phyloP scores from a whole-genome alignment of 306 rosid species.

The Ochetophila trinervis region DNA sequence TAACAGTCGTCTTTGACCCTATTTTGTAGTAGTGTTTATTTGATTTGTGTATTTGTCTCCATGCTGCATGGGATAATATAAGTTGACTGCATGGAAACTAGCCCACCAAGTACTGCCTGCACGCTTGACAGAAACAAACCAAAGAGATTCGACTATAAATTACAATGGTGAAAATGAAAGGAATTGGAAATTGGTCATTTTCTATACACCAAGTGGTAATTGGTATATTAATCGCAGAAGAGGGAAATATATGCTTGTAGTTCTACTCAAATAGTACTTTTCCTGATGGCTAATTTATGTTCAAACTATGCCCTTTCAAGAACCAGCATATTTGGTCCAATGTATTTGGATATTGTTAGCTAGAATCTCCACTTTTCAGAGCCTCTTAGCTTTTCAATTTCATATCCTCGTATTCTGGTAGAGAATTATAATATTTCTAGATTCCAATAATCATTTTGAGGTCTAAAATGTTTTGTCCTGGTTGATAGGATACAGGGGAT shows the following conservation, averaged over 20 bases:
- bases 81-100: slow-evolving; percentile 27
- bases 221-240: slow-evolving; percentile 20
- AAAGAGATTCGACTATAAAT: too few relatives aligned
- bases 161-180: slow-evolving; percentile 10
- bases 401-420: too few relatives aligned
- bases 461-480: too few relatives aligned
- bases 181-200: slow-evolving; percentile 9
- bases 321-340: not conserved
- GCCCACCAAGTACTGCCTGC: slow-evolving; percentile 21
- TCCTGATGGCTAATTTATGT: slow-evolving; percentile 1
- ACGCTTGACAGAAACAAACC: too few relatives aligned
- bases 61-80: slow-evolving; percentile 29
- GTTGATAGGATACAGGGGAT: too few relatives aligned
- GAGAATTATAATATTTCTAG: too few relatives aligned
- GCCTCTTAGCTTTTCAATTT: too few relatives aligned
- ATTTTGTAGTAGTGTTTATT: too few relatives aligned
- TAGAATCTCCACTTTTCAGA: too few relatives aligned
- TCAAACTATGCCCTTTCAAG: slow-evolving; percentile 2
- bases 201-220: not conserved
- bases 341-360: slow-evolving; percentile 2
- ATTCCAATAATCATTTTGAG: too few relatives aligned
- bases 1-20: too few relatives aligned
- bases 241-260: slow-evolving; percentile 15
- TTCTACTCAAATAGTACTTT: slow-evolving; percentile 15
- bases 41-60: slow-evolving; percentile 25